Evolutionary conservation across 2,329 filamentous ascomycete species (phyloP).

Genomic region (Coniella vitis): DNA sequence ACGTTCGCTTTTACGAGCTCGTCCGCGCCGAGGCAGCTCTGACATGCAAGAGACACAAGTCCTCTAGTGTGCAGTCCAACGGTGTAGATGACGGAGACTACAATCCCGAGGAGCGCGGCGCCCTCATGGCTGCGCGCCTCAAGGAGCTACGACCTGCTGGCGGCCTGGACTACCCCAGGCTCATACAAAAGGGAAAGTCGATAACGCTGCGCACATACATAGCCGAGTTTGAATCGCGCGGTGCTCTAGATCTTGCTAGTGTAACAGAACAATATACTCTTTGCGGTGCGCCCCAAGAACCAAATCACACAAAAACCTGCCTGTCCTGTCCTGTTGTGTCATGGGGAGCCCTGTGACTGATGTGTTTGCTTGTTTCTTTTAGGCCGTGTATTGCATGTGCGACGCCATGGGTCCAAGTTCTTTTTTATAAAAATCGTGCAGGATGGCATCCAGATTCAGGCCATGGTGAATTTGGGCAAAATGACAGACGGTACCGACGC

Average conservation of each 20-base stretch:
- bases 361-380: conserved; percentile 8
- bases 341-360: conserved; percentile 15
- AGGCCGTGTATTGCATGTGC: conserved; percentile 71
- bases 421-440: conserved; percentile 77
- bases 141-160: conserved; percentile 44
- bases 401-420: conserved; percentile 67
- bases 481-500: conserved; percentile 28
- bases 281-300: background rate
- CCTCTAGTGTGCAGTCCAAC: conserved; percentile 7
- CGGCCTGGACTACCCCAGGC: conserved; percentile 50
- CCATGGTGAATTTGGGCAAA: conserved; percentile 62
- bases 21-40: conserved; percentile 19
- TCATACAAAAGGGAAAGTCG: conserved; percentile 26
- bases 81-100: conserved; percentile 5
- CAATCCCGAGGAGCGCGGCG: conserved; percentile 14
- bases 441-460: conserved; percentile 66
- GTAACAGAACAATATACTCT: background rate
- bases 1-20: conserved; percentile 43
- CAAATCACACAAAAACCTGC: background rate
- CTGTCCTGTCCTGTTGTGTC: conserved; percentile 18
- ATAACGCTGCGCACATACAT: conserved; percentile 34
- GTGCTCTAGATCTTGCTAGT: background rate
- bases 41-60: conserved; percentile 5
- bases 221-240: conserved; percentile 24
- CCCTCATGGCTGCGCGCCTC: conserved; percentile 30